phyloP scores from a whole-genome alignment of 2,329 filamentous ascomycete genomes.

The Neofusicoccum ribis region DNA sequence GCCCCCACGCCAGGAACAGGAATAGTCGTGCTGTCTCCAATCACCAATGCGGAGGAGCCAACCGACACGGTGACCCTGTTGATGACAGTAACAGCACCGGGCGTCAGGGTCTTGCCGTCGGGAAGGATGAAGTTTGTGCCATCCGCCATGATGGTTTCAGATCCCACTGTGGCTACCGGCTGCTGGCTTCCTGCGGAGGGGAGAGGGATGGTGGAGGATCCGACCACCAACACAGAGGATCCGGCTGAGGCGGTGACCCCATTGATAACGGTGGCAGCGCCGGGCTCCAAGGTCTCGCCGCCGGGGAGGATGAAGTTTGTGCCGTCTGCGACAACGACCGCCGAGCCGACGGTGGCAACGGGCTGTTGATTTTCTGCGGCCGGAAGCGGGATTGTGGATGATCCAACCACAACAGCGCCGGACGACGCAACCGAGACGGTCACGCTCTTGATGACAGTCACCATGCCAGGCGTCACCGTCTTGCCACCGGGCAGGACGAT shows the following conservation, averaged over 20 bases:
- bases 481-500: background rate
- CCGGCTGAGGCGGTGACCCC: background rate
- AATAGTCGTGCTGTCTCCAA: slow-evolving; percentile 1
- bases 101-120: background rate
- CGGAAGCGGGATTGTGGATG: background rate
- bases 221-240: background rate
- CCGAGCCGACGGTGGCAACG: background rate
- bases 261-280: background rate
- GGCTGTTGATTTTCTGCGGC: background rate
- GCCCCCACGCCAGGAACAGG: background rate
- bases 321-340: background rate
- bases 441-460: background rate
- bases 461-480: background rate
- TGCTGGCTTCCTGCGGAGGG: background rate
- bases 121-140: background rate
- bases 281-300: background rate
- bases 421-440: background rate
- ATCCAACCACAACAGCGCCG: background rate
- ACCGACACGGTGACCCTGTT: background rate
- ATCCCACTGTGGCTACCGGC: background rate
- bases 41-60: background rate
- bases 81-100: slow-evolving; percentile 1
- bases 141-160: background rate
- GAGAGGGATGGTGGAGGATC: background rate
- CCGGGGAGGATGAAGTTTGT: background rate